Conservation (phyloP, 1,284 basidiomycete species). For the Cryptococcus sp. region DNA sequence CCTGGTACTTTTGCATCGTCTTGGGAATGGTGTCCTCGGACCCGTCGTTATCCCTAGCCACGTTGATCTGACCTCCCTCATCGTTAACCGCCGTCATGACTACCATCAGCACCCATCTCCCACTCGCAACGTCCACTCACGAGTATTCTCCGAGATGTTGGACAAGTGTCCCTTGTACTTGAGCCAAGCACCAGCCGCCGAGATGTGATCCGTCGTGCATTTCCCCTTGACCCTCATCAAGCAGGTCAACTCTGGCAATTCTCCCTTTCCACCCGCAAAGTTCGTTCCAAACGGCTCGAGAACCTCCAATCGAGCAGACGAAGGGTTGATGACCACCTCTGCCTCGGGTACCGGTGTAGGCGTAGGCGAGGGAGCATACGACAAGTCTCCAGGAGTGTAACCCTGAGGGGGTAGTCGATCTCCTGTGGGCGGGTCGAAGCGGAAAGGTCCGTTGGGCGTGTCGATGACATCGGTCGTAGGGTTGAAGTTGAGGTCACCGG, state of each 20-base stretch:
- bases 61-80: slow-evolving; percentile 83
- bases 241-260: slow-evolving; percentile 75
- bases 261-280: slow-evolving; percentile 64
- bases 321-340: slow-evolving; percentile 69
- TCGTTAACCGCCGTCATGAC: slow-evolving; percentile 81
- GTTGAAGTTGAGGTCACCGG: slow-evolving; percentile 91
- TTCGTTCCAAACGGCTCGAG: slow-evolving; percentile 80
- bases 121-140: slow-evolving; percentile 51
- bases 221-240: slow-evolving; percentile 91
- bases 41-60: slow-evolving; percentile 67
- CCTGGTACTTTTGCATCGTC: slow-evolving; percentile 80
- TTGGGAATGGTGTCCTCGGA: slow-evolving; percentile 75
- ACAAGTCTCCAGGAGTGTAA: slow-evolving; percentile 69
- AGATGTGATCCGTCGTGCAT: slow-evolving; percentile 98
- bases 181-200: slow-evolving; percentile 92
- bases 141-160: slow-evolving; percentile 93
- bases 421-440: slow-evolving; percentile 77
- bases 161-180: slow-evolving; percentile 93
- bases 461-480: slow-evolving; percentile 73
- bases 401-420: slow-evolving; percentile 78
- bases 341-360: slow-evolving; percentile 74
- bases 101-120: slow-evolving; percentile 41
- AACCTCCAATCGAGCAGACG: slow-evolving; percentile 78
- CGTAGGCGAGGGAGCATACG: slow-evolving; percentile 70
- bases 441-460: slow-evolving; percentile 74